Base-by-base conservation (phyloP, 805 yeast genomes). In the Kluyveromyces wickerhamii region DNA sequence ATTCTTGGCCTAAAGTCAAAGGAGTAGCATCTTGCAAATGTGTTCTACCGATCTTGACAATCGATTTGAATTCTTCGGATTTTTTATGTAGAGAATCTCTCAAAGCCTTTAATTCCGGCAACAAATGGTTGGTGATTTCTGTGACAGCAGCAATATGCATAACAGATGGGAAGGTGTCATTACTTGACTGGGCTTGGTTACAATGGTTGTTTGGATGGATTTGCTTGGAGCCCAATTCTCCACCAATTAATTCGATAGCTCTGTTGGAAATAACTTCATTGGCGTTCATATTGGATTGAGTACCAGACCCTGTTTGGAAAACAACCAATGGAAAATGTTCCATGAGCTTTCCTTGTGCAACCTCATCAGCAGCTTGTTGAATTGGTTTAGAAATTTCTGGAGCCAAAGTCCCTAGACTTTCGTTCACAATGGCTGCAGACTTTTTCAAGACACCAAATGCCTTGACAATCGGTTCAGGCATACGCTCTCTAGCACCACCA, bases 11-110 rank as follows among this genome's bases (percentile, higher is more conserved):
- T 49, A 92, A 71, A 39, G 98, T 92, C 57, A 92, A 74, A 20
- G 98, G 97, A 37, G 97, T 92, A 38, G 98, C 98, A 60, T 92
- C 98, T 70, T 92, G 98, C 60, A 92, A 73, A 63, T 92, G 98
- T 35, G 98, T 92, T 74, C 98, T 86, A 59, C 98, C 98, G 57
- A 92, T 92, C 71, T 92, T 92, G 70, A 92, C 88, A 67, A 92
- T 92, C 59, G 77, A 75, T 41, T 67, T 62, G 62, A 89, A 92
- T 70, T 88, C 96, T 23, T 81, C 77, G 23, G 87, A 57, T 69
- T 92, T 92, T 41, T 59, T 69, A 32, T 73, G 71, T 45, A 92
- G 67, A n/a, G 95, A 70, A 54, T 79, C 82, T 62, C 83, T 83
- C 54, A 92, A 77, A 28, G 66, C 69, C 39, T 73, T 69, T 57